Evolutionary conservation across 352 stramenopile species (phyloP).

Genomic region (Phytopythium delawarense): DNA sequence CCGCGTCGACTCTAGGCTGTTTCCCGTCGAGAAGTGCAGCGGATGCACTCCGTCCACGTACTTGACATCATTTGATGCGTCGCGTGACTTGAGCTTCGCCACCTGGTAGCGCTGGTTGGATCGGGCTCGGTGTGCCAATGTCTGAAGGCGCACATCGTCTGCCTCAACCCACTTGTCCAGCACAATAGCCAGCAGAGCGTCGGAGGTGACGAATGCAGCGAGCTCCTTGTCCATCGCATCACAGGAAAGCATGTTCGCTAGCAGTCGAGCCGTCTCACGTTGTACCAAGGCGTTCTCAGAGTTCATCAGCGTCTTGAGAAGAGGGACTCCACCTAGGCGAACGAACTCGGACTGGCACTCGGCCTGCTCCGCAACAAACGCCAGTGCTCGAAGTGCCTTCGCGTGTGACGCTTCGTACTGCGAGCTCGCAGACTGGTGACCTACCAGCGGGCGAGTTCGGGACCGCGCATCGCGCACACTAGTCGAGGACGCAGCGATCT

Average conservation of each 20-base stretch:
- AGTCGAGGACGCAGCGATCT: constrained; percentile 39
- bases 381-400: constrained; percentile 51
- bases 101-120: constrained; percentile 58
- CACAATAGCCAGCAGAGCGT: constrained; percentile 31
- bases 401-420: constrained; percentile 49
- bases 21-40: constrained; percentile 41
- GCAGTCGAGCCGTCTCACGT: constrained; percentile 48
- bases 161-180: constrained; percentile 45
- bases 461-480: constrained; percentile 60
- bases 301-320: constrained; percentile 46
- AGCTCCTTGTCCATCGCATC: constrained; percentile 36
- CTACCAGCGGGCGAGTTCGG: constrained; percentile 49
- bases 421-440: constrained; percentile 15
- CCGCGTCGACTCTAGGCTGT: constrained; percentile 9
- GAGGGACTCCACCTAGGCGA: constrained; percentile 42
- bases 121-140: constrained; percentile 46
- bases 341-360: constrained; percentile 58
- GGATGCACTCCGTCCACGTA: constrained; percentile 73
- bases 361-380: constrained; percentile 45
- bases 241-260: constrained; percentile 66
- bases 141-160: constrained; percentile 40
- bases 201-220: constrained; percentile 27
- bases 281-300: constrained; percentile 45
- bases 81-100: constrained; percentile 6
- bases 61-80: constrained; percentile 27